Conservation (phyloP, 768 basidiomycete species). For the Cystofilobasidium capitatum region DNA sequence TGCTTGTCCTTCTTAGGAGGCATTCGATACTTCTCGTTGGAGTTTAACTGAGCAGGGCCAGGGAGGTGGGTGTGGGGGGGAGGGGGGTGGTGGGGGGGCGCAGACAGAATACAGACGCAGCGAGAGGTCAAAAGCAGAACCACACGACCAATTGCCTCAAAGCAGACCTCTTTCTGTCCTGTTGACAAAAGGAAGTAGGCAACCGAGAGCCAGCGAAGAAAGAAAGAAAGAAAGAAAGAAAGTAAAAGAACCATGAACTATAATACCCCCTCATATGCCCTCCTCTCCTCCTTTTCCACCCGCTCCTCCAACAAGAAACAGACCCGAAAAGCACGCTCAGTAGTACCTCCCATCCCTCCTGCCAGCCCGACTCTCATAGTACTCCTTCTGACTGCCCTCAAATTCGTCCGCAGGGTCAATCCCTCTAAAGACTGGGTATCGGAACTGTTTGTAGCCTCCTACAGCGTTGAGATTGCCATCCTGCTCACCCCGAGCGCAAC, state of each 20-base stretch:
- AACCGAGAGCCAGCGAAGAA: no score
- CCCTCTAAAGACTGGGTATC: conserved; percentile 10
- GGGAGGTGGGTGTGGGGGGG: not conserved
- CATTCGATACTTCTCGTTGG: not conserved
- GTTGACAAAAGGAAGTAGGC: no score
- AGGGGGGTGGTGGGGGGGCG: no score
- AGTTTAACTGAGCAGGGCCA: not conserved
- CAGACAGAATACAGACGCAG: no score
- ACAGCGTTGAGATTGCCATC: not conserved
- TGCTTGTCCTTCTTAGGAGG: conserved; percentile 24
- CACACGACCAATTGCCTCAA: no score
- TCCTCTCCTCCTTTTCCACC: not conserved
- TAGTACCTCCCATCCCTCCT: not conserved
- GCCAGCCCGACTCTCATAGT: not conserved
- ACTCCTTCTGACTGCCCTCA: conserved; percentile 19
- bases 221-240: no score
- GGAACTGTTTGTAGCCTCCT: not conserved
- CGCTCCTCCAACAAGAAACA: not conserved
- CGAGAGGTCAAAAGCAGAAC: no score
- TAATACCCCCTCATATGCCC: no score
- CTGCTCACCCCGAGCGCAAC: not conserved
- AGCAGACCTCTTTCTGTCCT: no score
- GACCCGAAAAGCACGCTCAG: not conserved
- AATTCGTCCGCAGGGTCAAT: conserved; percentile 14
- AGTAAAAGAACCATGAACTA: no score